phyloP scores from a whole-genome alignment of 257 asterid species.

The Nicotiana benthamiana region DNA sequence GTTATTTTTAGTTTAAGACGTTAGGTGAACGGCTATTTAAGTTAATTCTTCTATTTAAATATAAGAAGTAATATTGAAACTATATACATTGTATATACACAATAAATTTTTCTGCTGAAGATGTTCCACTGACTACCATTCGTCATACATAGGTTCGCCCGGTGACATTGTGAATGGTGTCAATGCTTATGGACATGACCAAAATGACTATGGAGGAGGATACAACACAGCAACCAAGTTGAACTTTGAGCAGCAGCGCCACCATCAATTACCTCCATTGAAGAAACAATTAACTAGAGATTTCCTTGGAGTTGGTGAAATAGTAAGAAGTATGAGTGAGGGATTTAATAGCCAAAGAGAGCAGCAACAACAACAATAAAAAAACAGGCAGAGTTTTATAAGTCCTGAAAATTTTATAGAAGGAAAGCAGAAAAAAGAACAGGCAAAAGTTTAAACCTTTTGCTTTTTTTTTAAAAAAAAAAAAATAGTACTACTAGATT shows the following conservation, averaged over 20 bases:
- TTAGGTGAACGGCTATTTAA: too few relatives aligned
- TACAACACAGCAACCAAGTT: conserved; percentile 9
- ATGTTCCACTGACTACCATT: too few relatives aligned
- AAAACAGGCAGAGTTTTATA: conserved; percentile 35
- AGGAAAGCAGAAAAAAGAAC: background rate
- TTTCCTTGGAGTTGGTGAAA: conserved; percentile 78
- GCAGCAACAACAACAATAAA: conserved; percentile 20
- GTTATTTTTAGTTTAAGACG: too few relatives aligned
- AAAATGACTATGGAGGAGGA: background rate
- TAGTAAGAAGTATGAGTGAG: conserved; percentile 40
- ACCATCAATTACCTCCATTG: conserved; percentile 21
- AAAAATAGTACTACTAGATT: too few relatives aligned
- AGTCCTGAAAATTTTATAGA: conserved; percentile 19
- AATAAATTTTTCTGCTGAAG: too few relatives aligned
- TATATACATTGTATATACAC: too few relatives aligned
- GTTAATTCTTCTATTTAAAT: too few relatives aligned
- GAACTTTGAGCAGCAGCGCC: background rate
- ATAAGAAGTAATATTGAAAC: too few relatives aligned
- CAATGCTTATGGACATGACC: background rate
- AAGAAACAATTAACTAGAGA: conserved; percentile 46
- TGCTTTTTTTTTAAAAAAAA: too few relatives aligned
- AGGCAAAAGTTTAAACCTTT: conserved; percentile 2
- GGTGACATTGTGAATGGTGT: conserved; percentile 1
- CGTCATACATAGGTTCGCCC: too few relatives aligned
- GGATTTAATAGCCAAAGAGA: conserved; percentile 20